Evolutionary conservation across 2,329 filamentous ascomycete species (phyloP).

Genomic region (Chrysoporthe puriensis): DNA sequence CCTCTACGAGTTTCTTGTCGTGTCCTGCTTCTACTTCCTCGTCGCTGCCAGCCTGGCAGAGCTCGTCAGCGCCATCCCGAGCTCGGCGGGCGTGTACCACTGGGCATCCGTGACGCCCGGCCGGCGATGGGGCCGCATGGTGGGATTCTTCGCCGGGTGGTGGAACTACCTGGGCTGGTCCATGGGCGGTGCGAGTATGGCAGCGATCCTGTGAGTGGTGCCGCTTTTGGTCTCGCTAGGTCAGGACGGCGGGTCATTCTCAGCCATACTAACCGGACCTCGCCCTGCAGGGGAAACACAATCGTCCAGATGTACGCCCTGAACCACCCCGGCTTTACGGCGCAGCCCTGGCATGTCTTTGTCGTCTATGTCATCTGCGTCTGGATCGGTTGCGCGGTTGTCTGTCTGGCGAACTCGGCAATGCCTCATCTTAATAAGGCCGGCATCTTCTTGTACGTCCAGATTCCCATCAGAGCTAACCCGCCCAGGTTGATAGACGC

Average conservation of each 20-base stretch:
- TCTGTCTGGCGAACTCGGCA: slow-evolving; percentile 59
- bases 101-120: slow-evolving; percentile 64
- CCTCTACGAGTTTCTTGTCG: slow-evolving; percentile 61
- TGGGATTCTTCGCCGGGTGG: slow-evolving; percentile 52
- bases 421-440: slow-evolving; percentile 58
- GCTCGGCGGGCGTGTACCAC: slow-evolving; percentile 63
- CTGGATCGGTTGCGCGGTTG: slow-evolving; percentile 43
- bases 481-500: not conserved
- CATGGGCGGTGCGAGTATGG: slow-evolving; percentile 45
- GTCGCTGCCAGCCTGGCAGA: slow-evolving; percentile 64
- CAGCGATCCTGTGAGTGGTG: slow-evolving; percentile 39
- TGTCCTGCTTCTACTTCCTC: slow-evolving; percentile 58
- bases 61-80: slow-evolving; percentile 64
- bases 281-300: slow-evolving; percentile 38
- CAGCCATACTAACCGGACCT: not conserved
- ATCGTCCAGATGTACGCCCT: slow-evolving; percentile 49
- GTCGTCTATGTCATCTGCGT: slow-evolving; percentile 46
- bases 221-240: too few relatives aligned
- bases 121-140: slow-evolving; percentile 50
- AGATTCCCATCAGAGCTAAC: too few relatives aligned
- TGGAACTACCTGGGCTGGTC: slow-evolving; percentile 50
- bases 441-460: slow-evolving; percentile 49
- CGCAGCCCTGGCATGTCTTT: slow-evolving; percentile 48
- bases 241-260: too few relatives aligned
- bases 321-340: slow-evolving; percentile 43